Evolutionary conservation across 2,329 filamentous ascomycete genomes (phyloP).

Genomic region (Fusarium sp.): DNA sequence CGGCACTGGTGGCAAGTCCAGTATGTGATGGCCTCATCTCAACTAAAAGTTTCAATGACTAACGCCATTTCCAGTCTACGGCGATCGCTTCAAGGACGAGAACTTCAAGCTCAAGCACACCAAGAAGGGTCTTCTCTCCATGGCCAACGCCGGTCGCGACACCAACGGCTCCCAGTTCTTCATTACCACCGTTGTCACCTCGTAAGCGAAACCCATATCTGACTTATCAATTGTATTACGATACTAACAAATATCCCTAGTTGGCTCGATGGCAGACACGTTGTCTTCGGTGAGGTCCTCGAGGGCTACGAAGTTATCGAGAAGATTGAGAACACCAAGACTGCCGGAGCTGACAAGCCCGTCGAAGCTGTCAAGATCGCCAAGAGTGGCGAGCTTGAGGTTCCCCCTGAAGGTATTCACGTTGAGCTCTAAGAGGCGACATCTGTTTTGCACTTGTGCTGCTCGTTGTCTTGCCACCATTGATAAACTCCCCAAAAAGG

Average conservation of each 20-base stretch:
- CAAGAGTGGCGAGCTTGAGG: constrained; percentile 86
- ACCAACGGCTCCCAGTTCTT: constrained; percentile 94
- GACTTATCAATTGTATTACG: neutral
- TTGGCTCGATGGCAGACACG: constrained; percentile 86
- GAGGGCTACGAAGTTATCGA: constrained; percentile 86
- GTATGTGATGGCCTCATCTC: constrained; percentile 58
- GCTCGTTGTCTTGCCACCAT: constrained; percentile 39
- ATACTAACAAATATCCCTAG: constrained; percentile 52
- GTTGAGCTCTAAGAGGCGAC: constrained; percentile 77
- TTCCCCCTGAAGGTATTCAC: constrained; percentile 92
- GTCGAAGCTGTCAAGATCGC: constrained; percentile 76
- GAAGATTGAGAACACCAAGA: constrained; percentile 80
- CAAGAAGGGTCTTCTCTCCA: constrained; percentile 85
- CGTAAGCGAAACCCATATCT: constrained; percentile 60
- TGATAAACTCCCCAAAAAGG: constrained; percentile 24
- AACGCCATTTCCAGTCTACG: constrained; percentile 71
- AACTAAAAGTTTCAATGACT: constrained; percentile 31
- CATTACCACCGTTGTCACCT: constrained; percentile 85
- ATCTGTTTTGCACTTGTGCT: constrained; percentile 42
- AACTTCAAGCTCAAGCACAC: constrained; percentile 96
- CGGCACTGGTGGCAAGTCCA: constrained; percentile 87
- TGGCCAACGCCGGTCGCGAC: constrained; percentile 87
- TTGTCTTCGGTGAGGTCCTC: constrained; percentile 89
- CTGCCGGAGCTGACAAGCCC: constrained; percentile 74
- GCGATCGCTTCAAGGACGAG: constrained; percentile 85